Evolutionary conservation across 1,284 basidiomycete genomes (phyloP), one percentile per base, ranked within the genome.

Genomic region (Ganoderma boninense): DNA sequence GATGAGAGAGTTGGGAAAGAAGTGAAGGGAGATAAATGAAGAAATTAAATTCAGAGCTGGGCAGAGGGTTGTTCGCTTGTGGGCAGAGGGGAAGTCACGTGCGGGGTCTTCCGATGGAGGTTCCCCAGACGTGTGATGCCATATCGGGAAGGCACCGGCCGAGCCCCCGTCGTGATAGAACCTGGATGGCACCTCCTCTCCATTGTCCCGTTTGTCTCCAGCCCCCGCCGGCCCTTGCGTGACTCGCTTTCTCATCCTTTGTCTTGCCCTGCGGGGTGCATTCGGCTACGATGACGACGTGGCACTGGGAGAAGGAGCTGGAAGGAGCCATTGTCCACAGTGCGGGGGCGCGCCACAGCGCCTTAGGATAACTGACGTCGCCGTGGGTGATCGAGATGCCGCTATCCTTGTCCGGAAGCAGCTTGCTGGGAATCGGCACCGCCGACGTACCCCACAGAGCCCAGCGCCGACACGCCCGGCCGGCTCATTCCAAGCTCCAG

Each of bases 21-120:
- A 78, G 79, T 72, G 77, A 79, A 77, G 72, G 76, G 77, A 82
- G 82, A 84, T 84, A 84, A 83, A 81, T 78, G 74, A 80, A 76
- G 81, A 85, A 85, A 84, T 83, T 84, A 86, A 85, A 86, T 84
- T 80, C 78, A 79, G 80, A 78, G 78, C 81, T 80, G 84, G 84
- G 85, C 85, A 86, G 77, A 86, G 84, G 84, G 84, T 86, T 85
- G 70, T 76, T 74, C 70, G 71, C 71, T 65, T 69, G 71, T 78
- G 79, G 79, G 79, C 79, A 79, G 75, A 80, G 79, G 79, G 79
- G 73, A 76, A 57, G 69, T 70, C 79, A 79, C 79, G 79, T 80
- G 78, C 14, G 57, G 43, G 44, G 2, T 59, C 68, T 75, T 75
- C 76, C 71, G 73, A 74, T 74, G 73, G 73, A 69, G 73, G 69